Evolutionary conservation across 2,329 filamentous ascomycete species (phyloP).

Genomic region (Akanthomyces lecanii): DNA sequence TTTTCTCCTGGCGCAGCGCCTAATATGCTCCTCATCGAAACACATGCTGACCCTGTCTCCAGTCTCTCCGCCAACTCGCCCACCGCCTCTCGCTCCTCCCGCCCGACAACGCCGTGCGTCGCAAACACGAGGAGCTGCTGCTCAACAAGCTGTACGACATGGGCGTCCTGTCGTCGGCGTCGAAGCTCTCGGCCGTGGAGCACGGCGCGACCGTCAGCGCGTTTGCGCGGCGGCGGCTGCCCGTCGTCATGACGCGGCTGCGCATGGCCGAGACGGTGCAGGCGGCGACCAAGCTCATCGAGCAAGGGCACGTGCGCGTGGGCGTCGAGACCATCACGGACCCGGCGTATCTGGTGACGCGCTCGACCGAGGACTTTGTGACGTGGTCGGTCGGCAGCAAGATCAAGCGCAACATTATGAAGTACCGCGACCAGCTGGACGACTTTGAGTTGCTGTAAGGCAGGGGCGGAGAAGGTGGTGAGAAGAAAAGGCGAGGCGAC

Average conservation of each 20-base stretch:
- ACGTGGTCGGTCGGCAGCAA: conserved; percentile 96
- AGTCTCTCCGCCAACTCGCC: conserved; percentile 84
- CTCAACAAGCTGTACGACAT: conserved; percentile 92
- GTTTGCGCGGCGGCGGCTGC: conserved; percentile 77
- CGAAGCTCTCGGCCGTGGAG: conserved; percentile 81
- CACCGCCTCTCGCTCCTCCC: conserved; percentile 84
- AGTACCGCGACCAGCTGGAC: conserved; percentile 90
- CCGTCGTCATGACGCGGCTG: conserved; percentile 85
- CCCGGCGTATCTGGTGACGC: conserved; percentile 81
- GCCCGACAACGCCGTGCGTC: conserved; percentile 69
- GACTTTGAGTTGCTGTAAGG: conserved; percentile 83
- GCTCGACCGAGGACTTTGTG: conserved; percentile 91
- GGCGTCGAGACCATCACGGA: conserved; percentile 89
- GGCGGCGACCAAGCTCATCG: conserved; percentile 80
- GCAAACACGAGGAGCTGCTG: conserved; percentile 80
- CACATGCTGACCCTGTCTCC: conserved; percentile 14
- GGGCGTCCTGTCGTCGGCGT: conserved; percentile 73
- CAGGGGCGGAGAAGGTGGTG: too few relatives aligned
- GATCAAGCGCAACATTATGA: conserved; percentile 94
- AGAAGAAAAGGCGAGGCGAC: too few relatives aligned
- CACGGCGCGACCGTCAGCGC: conserved; percentile 83
- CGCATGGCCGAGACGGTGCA: conserved; percentile 90
- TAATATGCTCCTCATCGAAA: too few relatives aligned
- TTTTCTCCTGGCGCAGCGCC: conserved; percentile 26
- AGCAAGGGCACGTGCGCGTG: conserved; percentile 89